These are phyloP conservation scores for Zalerion maritima DNA, from an alignment of 495 filamentous ascomycete species.

Conservation along the genomic window DNA sequence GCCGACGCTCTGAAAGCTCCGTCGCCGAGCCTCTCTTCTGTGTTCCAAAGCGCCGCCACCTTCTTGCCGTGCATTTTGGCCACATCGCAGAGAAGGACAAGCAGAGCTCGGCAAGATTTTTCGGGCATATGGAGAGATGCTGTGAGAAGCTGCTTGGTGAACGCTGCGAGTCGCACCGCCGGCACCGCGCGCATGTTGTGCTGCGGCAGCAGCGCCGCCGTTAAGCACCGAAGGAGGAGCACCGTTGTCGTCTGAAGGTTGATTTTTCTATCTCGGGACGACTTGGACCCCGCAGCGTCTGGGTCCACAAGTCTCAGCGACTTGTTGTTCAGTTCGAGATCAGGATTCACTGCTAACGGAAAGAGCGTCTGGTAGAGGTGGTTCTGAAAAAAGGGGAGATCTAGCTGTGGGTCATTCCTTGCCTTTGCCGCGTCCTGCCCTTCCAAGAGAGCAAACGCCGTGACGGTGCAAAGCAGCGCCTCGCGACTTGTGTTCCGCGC, in stretches of 20 bases:
- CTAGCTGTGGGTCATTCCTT: slow-evolving; percentile 53
- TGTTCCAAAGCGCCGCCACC: slow-evolving; percentile 61
- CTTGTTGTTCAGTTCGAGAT: slow-evolving; percentile 73
- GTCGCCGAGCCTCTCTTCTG: slow-evolving; percentile 79
- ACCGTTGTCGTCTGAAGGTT: slow-evolving; percentile 89
- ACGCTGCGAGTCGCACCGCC: slow-evolving; percentile 70
- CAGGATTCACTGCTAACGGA: slow-evolving; percentile 59
- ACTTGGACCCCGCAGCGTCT: slow-evolving; percentile 24
- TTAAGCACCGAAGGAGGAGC: slow-evolving; percentile 72
- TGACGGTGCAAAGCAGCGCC: slow-evolving; percentile 85
- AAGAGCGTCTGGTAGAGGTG: slow-evolving; percentile 80
- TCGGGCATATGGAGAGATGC: slow-evolving; percentile 74
- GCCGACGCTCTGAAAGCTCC: slow-evolving; percentile 37
- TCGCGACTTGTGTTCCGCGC: slow-evolving; percentile 62
- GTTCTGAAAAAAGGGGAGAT: slow-evolving; percentile 85
- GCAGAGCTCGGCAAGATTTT: slow-evolving; percentile 63
- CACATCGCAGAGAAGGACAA: slow-evolving; percentile 61
- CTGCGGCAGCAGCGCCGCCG: slow-evolving; percentile 57
- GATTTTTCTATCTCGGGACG: slow-evolving; percentile 44
- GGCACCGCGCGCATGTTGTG: slow-evolving; percentile 45
- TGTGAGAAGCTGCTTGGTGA: slow-evolving; percentile 82
- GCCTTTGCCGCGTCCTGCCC: slow-evolving; percentile 72
- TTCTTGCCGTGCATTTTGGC: slow-evolving; percentile 55
- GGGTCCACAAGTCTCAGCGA: slow-evolving; percentile 71
- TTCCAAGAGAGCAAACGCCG: slow-evolving; percentile 82